Base-by-base conservation (phyloP, 495 filamentous ascomycete genomes). In the Aspergillus cavernicola region DNA sequence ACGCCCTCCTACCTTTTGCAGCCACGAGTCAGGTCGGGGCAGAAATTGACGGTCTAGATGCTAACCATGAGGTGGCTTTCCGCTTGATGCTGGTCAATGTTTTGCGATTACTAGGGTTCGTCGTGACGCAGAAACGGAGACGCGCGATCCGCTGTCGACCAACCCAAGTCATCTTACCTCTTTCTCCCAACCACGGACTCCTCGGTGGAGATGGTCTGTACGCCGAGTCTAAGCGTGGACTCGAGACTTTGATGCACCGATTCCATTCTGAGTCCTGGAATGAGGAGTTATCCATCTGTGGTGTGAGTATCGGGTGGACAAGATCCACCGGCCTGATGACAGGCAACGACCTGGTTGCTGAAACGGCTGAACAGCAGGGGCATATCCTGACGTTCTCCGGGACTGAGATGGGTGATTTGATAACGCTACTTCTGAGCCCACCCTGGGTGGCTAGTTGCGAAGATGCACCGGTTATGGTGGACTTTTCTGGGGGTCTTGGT, bases 11-110 rank as follows among this genome's bases (percentile, higher is more conserved):
- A 45, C 92, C 92, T 11, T 97, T 97, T 66, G 92, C 92, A 50
- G 92, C 92, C 56, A 97, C 97, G 52, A 85, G 92, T 2, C 90
- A 96, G 72, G 93, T 93, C 60, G 92, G 92, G 36, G 91, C 92
- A 55, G 90, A 97, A 71, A 96, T 97, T 54, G 92, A 97, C 60
- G 85, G 82, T 56, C 88, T 97, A 54, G 92, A 97, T 73, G 95
- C 90, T 53, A 93, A 92, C 71, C 95, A 92, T 3, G 92, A 97
- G 74, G 82, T 96, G 56, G 93, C 93, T 52, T 92, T 97, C 65
- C 88, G 92, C 44, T 95, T 97, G 74, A 97, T 97, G 92, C 77
- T 97, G 70, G 97, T 92, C 55, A 97, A 97, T 65, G 74, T 96
- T 1, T 80, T 97, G 45, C 86, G 92, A 48, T 82, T 97, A 36